These are phyloP conservation scores for Alternaria infectoria DNA, from an alignment of 2,329 filamentous ascomycete genomes.

Conservation along the genomic window DNA sequence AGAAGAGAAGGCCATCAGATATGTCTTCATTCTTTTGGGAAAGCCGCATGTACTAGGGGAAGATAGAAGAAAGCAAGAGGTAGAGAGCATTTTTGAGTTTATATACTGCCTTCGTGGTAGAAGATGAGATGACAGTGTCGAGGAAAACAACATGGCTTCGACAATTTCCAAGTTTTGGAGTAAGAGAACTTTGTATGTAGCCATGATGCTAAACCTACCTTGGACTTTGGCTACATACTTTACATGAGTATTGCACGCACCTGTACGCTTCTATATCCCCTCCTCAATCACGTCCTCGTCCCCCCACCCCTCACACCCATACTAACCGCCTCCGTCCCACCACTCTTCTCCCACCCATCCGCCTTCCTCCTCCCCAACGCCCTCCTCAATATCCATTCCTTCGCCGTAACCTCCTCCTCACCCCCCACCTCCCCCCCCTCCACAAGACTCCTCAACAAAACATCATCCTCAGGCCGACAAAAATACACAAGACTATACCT, in stretches of 20 bases:
- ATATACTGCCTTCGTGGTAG: not conserved
- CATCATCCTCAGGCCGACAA: constrained; percentile 52
- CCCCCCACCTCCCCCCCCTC: constrained; percentile 26
- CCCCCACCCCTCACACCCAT: constrained; percentile 20
- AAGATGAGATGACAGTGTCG: not conserved
- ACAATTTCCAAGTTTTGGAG: not conserved
- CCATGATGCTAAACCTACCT: not conserved
- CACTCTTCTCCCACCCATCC: constrained; percentile 40
- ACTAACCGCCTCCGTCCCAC: constrained; percentile 40
- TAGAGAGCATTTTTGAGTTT: not conserved
- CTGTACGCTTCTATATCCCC: too few relatives aligned
- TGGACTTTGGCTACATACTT: too few relatives aligned
- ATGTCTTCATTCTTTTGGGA: too few relatives aligned
- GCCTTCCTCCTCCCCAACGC: constrained; percentile 39
- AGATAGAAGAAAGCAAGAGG: not conserved
- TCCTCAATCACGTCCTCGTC: not conserved
- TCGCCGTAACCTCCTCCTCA: constrained; percentile 47
- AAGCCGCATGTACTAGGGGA: not conserved
- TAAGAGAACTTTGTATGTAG: accelerated
- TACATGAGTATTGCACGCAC: too few relatives aligned
- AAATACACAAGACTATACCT: constrained; percentile 64
- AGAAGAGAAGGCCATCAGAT: too few relatives aligned
- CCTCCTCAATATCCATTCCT: constrained; percentile 53
- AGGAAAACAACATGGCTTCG: not conserved
- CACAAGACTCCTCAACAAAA: constrained; percentile 36